Evolutionary conservation across 805 yeast species (phyloP), one percentile per base, ranked within the genome.

Genomic region (Sugiyamaella boreocaroliniensis): DNA sequence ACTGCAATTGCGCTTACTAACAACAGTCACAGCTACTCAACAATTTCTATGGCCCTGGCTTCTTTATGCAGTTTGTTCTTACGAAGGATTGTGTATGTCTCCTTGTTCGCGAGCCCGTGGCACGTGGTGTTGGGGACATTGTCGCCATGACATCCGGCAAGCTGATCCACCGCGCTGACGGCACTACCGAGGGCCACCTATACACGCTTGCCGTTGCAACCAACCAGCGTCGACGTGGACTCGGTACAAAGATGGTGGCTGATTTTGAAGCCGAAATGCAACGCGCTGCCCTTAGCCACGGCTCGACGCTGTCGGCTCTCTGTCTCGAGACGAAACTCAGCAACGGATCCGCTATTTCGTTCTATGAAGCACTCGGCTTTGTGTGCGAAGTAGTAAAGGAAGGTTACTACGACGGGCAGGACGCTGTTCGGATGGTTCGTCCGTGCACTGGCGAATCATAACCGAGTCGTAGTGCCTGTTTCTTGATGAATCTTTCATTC

Each of bases 381-480:
- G 41, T 45, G 19, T 41, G 12, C 2, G 40, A 16, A 4, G 57
- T 43, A 3, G n/a, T 29, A 2, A 20, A 20, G 15, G 12, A 22
- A 19, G 49, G 44, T 4, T 48, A 51, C 34, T 56, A 56, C 32
- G 43, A 22, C 9, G 50, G 46, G 4, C 15, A 18, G 4, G 54
- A 45, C 19, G 52, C 18, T 19, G 51, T 50, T 61, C 44, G 66
- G 58, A 42, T 51, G 63, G 15, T 54, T 64, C 29, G 75, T 70
- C 47, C 59, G 70, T 6, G 52, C 71, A 5, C 65, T 84, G 14
- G 54, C 85, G 16, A 71, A 68, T 2, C 65, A 76, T 4, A 74
- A 6, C 6, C 26, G 3, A 22, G 26, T 6, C 26, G 6, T 22
- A 6, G 6, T 22, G 3, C 26, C 6, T 6, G 26, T 22, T 22